Evolutionary conservation across 2,329 filamentous ascomycete genomes (phyloP), one percentile per base, ranked within the genome.

Genomic region (Penicillium frequentans): DNA sequence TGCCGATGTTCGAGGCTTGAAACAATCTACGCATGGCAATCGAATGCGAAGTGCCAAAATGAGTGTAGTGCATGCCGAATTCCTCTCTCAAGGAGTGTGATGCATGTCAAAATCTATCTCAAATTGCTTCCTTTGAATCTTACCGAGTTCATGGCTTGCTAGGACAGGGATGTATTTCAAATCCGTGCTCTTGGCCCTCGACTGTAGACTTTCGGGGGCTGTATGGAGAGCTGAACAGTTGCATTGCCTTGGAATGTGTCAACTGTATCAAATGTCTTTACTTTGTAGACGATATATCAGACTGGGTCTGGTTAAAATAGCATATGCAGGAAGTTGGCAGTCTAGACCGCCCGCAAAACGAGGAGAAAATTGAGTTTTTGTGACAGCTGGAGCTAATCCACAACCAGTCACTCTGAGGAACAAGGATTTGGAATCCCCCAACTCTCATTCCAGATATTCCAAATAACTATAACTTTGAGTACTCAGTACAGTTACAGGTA

Each of bases 271-370:
- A 13, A 13, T 31, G 29, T 11, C 5, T 6, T 31, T 10, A 29
- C 27, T 29, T 9, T 29, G 27, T 29, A 31, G 29, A 31, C 11
- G 31, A 33, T 33, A 33, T 33, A 33, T 33, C 31, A 33, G 31
- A 33, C 31, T 7, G 31, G 31, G 31, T 16, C 13, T 33, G 31
- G 31, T 33, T 33, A 33, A 39, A 19, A 39, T 39, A n/a, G 35
- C 10, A 39, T 37, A n/a, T 39, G 48, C 27, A 29, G 27, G 27
- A 29, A 29, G 27, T 29, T 29, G 10, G 29, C 29, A 45, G 54
- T 55, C 60, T 56, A 53, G 58, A 54, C 57, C 55, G 39, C 46
- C 31, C 55, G 46, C n/a, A 11, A 31, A 43, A 35, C 19, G 49
- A 35, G 42, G 39, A 42, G 31, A 48, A 48, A 42, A 23, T 49